Conservation (phyloP, 768 basidiomycete species). For the Auricularia auricula-judae region DNA sequence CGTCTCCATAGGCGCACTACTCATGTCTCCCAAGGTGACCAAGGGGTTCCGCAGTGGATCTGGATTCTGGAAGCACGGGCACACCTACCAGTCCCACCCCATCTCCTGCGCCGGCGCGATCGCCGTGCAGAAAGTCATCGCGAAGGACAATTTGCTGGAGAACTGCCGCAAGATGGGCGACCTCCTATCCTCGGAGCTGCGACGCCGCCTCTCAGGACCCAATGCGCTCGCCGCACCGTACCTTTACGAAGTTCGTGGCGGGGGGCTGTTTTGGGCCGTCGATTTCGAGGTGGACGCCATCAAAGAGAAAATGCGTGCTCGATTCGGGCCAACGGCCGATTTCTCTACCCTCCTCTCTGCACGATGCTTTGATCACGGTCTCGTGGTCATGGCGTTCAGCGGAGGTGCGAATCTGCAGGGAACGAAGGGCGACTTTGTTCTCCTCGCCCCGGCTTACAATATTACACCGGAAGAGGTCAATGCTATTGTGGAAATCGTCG, state of each 20-base stretch:
- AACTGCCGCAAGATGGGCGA: constrained; percentile 50
- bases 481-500: constrained; percentile 53
- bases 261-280: constrained; percentile 74
- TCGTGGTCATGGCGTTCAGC: constrained; percentile 64
- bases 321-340: constrained; percentile 29
- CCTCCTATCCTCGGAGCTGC: constrained; percentile 44
- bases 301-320: constrained; percentile 29
- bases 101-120: constrained; percentile 68
- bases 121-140: constrained; percentile 68
- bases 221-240: constrained; percentile 51
- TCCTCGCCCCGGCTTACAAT: constrained; percentile 76
- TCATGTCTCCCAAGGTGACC: constrained; percentile 62
- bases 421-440: constrained; percentile 57
- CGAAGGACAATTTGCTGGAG: constrained; percentile 56
- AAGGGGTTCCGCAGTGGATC: constrained; percentile 57
- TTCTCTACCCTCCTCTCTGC: constrained; percentile 68
- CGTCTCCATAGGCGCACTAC: constrained; percentile 69
- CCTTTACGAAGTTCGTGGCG: constrained; percentile 72
- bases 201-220: constrained; percentile 40
- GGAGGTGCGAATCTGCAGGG: constrained; percentile 64
- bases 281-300: constrained; percentile 60
- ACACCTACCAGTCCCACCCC: constrained; percentile 77
- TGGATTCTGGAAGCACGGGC: constrained; percentile 73
- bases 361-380: constrained; percentile 50
- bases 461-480: constrained; percentile 59